These are phyloP conservation scores for Favolaschia claudopus DNA, from an alignment of 768 basidiomycete genomes.

Conservation along the genomic window DNA sequence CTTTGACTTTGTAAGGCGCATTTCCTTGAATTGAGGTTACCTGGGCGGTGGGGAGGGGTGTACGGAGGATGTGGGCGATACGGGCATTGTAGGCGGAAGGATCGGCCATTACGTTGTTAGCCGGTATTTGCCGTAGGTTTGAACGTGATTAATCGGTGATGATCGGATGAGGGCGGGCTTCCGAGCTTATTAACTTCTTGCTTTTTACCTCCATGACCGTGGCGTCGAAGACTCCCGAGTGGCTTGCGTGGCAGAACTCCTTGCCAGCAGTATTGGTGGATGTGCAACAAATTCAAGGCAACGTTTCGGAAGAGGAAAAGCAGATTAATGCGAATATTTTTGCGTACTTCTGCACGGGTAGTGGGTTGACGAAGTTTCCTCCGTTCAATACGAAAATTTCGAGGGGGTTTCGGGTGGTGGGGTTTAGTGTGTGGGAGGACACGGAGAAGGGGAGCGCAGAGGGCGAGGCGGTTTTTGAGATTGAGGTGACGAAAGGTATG, in stretches of 20 bases:
- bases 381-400: background rate
- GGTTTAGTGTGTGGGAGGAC: background rate
- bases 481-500: constrained; percentile 46
- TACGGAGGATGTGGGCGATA: constrained; percentile 21
- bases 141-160: too few species aligned
- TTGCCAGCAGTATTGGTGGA: constrained; percentile 32
- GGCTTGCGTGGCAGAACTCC: constrained; percentile 22
- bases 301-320: constrained; percentile 48
- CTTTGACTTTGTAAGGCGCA: constrained; percentile 45
- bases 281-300: constrained; percentile 46
- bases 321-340: constrained; percentile 41
- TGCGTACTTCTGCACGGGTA: constrained; percentile 41
- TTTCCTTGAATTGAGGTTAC: constrained; percentile 43
- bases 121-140: too few species aligned
- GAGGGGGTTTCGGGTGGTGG: background rate
- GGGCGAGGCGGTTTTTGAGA: constrained; percentile 49
- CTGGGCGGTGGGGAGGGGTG: constrained; percentile 31
- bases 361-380: background rate
- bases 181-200: too few species aligned
- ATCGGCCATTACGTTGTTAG: too few species aligned
- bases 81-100: background rate
- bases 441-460: constrained; percentile 1
- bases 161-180: too few species aligned
- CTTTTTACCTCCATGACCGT: background rate
- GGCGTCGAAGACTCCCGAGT: background rate